phyloP scores from a whole-genome alignment of 495 filamentous ascomycete species.

The Neurospora sp. region DNA sequence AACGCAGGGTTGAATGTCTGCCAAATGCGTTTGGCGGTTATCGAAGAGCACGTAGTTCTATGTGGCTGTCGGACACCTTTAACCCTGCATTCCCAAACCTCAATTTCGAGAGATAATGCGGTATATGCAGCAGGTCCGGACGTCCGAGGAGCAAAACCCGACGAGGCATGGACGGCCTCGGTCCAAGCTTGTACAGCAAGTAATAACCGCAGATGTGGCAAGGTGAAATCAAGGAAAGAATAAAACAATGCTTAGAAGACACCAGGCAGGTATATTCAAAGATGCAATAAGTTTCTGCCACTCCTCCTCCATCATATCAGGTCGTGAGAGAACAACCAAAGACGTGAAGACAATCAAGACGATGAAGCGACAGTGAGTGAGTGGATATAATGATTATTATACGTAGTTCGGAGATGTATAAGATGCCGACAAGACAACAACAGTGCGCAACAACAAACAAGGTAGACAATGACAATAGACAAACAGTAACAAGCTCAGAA shows the following conservation, averaged over 20 bases:
- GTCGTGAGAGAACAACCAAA: neutral
- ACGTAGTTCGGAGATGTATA: neutral
- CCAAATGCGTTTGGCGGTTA: neutral
- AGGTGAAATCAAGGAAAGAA: neutral
- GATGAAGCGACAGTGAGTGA: neutral
- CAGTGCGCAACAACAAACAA: neutral
- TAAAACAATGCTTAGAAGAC: neutral
- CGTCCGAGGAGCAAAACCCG: neutral
- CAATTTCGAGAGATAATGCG: neutral
- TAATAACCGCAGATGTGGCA: neutral
- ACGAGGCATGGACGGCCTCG: neutral
- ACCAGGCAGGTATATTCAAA: neutral
- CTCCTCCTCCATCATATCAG: neutral
- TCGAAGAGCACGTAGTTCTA: neutral
- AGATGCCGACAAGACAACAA: neutral
- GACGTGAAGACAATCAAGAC: neutral
- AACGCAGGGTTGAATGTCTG: neutral
- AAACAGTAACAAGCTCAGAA: neutral
- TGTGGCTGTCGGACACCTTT: neutral
- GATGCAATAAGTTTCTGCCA: neutral
- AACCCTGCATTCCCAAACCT: neutral
- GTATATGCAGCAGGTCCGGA: neutral
- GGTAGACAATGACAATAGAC: neutral
- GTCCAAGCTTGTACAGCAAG: neutral
- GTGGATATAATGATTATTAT: conserved; percentile 1